A percentile compares a stretch with the other conserved stretches of the same genome.
phyloP scores from a whole-genome alignment of 208 protist genomes.

The Trypanosoma vivax region DNA sequence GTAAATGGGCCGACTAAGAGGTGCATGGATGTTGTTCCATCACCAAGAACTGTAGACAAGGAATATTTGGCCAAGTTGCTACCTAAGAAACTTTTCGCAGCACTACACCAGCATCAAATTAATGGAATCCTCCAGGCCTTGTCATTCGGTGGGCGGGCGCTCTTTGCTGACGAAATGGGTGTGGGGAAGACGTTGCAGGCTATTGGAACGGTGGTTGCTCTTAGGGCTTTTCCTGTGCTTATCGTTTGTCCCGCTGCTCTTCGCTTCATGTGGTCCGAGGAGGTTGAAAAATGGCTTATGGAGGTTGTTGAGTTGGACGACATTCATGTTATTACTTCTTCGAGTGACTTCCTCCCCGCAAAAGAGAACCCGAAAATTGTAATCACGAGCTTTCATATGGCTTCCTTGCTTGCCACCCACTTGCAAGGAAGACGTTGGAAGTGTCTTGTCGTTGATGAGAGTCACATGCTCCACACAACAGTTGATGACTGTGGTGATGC shows the following conservation, averaged over 20 bases:
- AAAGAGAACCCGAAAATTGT: conserved; percentile 52
- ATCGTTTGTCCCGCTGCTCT: conserved; percentile 72
- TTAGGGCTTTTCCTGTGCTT: conserved; percentile 58
- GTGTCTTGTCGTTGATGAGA: conserved; percentile 70
- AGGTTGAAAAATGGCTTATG: conserved; percentile 70
- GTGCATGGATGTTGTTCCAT: conserved; percentile 1
- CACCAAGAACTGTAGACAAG: neutral
- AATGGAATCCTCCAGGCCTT: conserved; percentile 50
- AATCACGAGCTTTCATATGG: conserved; percentile 81
- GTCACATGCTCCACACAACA: conserved; percentile 76
- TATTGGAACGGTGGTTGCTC: conserved; percentile 47
- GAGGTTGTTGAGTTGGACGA: conserved; percentile 56
- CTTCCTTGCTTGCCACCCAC: conserved; percentile 31
- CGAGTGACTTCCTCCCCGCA: conserved; percentile 39
- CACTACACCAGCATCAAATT: conserved; percentile 56
- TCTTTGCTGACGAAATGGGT: conserved; percentile 85
- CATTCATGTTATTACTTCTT: conserved; percentile 60
- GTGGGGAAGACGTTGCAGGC: conserved; percentile 78
- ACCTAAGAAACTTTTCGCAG: conserved; percentile 15
- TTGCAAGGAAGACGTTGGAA: conserved; percentile 35
- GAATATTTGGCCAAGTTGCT: conserved; percentile 10
- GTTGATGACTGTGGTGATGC: conserved; percentile 38
- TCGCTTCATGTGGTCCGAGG: conserved; percentile 74
- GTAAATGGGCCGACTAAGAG: conserved; percentile 16
- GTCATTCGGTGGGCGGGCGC: conserved; percentile 29